These are phyloP conservation scores for Arachnomyces sp. DNA, from an alignment of 2,329 filamentous ascomycete genomes.

Conservation along the genomic window DNA sequence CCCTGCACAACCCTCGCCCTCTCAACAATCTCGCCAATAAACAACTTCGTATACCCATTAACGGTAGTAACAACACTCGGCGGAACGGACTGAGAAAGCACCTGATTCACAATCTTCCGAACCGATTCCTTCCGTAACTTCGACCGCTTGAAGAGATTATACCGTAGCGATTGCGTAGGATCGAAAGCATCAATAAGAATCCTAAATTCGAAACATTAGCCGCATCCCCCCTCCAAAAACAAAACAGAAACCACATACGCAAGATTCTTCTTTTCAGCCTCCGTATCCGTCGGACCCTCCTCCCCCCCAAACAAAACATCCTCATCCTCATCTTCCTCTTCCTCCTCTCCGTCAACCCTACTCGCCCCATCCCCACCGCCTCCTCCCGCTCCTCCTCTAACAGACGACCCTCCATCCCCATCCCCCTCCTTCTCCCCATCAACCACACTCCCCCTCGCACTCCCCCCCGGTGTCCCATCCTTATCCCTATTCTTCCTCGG, in stretches of 20 bases:
- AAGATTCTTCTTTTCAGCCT: conserved; percentile 45
- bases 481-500: conserved; percentile 30
- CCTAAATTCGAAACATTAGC: conserved; percentile 25
- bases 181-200: conserved; percentile 42
- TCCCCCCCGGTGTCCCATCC: conserved; percentile 21
- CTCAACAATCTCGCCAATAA: conserved; percentile 60
- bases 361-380: conserved; percentile 19
- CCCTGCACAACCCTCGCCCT: conserved; percentile 56
- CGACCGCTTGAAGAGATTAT: conserved; percentile 43
- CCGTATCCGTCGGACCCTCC: conserved; percentile 40
- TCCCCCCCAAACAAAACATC: conserved; percentile 39
- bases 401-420: conserved; percentile 22
- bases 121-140: conserved; percentile 45
- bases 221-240: background rate
- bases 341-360: conserved; percentile 38
- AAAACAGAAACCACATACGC: conserved; percentile 29
- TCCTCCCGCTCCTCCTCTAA: conserved; percentile 15
- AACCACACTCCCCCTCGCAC: conserved; percentile 17
- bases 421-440: conserved; percentile 18
- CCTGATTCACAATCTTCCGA: conserved; percentile 57
- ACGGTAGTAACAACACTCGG: conserved; percentile 57
- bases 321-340: conserved; percentile 44
- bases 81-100: conserved; percentile 59
- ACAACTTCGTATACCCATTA: conserved; percentile 59
- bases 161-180: conserved; percentile 40